These are phyloP conservation scores for Sphaerulina musiva DNA, from an alignment of 2,329 filamentous ascomycete species.

Conservation along the genomic window DNA sequence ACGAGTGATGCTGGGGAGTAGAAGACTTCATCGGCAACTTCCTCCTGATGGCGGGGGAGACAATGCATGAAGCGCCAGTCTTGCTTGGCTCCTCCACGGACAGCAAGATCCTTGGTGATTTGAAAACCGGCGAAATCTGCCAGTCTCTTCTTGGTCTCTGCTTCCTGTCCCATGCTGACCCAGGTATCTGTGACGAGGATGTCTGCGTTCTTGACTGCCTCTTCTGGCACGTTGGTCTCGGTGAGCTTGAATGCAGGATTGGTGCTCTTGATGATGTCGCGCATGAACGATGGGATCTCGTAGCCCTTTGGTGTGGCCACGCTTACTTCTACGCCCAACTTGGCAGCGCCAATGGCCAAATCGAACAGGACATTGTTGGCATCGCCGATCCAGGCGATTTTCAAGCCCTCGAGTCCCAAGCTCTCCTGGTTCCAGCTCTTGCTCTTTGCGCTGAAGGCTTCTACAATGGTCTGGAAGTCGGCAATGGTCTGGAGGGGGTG, in stretches of 20 bases:
- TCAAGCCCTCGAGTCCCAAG: slow-evolving; percentile 72
- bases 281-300: slow-evolving; percentile 70
- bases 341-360: slow-evolving; percentile 77
- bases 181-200: slow-evolving; percentile 94
- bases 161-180: slow-evolving; percentile 97
- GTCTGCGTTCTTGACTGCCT: slow-evolving; percentile 77
- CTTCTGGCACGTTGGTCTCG: slow-evolving; percentile 74
- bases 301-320: slow-evolving; percentile 85
- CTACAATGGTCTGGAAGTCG: slow-evolving; percentile 85
- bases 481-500: slow-evolving; percentile 93
- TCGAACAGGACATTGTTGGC: slow-evolving; percentile 97
- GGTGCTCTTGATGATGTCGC: slow-evolving; percentile 61
- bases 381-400: slow-evolving; percentile 93
- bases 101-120: slow-evolving; percentile 78
- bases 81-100: slow-evolving; percentile 75
- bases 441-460: slow-evolving; percentile 53
- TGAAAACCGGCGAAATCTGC: slow-evolving; percentile 85
- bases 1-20: slow-evolving; percentile 74
- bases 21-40: slow-evolving; percentile 92
- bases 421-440: slow-evolving; percentile 34
- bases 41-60: slow-evolving; percentile 81
- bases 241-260: slow-evolving; percentile 41
- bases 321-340: slow-evolving; percentile 77
- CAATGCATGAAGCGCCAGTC: slow-evolving; percentile 99
- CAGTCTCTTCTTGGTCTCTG: slow-evolving; percentile 68